These are phyloP conservation scores for Soucietia sequanensis DNA, from an alignment of 805 yeast species.

Conservation along the genomic window DNA sequence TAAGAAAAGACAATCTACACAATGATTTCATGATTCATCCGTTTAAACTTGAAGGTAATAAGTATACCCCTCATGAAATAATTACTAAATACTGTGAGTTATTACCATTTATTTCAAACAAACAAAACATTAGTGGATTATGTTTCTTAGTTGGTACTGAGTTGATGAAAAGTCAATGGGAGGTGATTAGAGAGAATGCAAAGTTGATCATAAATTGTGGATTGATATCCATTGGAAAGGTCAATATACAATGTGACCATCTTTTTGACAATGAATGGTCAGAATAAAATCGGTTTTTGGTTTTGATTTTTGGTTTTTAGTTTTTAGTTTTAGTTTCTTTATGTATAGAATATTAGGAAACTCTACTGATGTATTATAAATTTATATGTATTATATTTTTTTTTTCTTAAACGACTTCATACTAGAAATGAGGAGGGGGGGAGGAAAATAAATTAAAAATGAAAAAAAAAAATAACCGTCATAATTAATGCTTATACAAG, in stretches of 20 bases:
- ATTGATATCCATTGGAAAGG: constrained; percentile 38
- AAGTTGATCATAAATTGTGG: constrained; percentile 43
- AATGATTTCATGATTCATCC: constrained; percentile 21
- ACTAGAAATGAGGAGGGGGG: too few species aligned
- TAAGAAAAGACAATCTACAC: constrained; percentile 23
- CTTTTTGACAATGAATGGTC: constrained; percentile 26
- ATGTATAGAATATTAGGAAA: too few species aligned
- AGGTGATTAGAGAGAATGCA: constrained; percentile 41
- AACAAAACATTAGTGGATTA: constrained; percentile 41
- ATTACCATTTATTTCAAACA: constrained; percentile 29
- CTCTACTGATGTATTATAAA: too few species aligned
- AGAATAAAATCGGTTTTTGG: too few species aligned
- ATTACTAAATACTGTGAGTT: constrained; percentile 32
- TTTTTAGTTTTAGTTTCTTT: too few species aligned
- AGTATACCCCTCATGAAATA: constrained; percentile 23
- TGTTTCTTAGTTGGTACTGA: constrained; percentile 40
- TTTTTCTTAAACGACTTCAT: too few species aligned
- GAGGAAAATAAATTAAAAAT: too few species aligned
- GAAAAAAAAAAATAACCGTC: too few species aligned
- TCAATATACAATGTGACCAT: constrained; percentile 30
- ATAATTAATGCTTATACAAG: too few species aligned
- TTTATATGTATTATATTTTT: too few species aligned
- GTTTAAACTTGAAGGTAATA: constrained; percentile 11
- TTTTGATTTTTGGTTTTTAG: too few species aligned
- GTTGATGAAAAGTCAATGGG: constrained; percentile 41